Percentiles rank a stretch among this genome's conserved stretches.
These are phyloP conservation scores for Angophora floribunda DNA, from an alignment of 345 rosid genomes.

Conservation along the genomic window DNA sequence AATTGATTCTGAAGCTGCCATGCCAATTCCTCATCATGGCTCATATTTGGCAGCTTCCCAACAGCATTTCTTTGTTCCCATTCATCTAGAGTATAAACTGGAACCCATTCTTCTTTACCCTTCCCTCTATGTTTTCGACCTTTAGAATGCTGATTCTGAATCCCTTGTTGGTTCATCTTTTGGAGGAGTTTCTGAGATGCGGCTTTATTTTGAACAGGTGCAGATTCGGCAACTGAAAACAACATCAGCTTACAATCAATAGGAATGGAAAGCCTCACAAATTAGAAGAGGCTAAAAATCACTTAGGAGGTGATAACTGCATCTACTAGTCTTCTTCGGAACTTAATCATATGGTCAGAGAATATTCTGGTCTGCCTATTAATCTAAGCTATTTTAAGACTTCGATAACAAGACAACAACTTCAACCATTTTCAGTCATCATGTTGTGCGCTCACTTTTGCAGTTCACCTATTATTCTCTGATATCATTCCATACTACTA, in stretches of 20 bases:
- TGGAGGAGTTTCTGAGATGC: conserved; percentile 83
- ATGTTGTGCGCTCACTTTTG: not conserved
- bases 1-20: conserved; percentile 79
- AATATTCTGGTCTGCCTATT: not conserved
- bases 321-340: not conserved
- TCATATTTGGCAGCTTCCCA: conserved; percentile 31
- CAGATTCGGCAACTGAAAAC: conserved; percentile 47
- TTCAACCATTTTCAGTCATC: not conserved
- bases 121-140: conserved; percentile 46
- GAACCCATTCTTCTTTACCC: conserved; percentile 49
- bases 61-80: conserved; percentile 62
- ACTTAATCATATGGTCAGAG: not conserved
- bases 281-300: not conserved
- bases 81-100: conserved; percentile 53
- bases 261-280: not conserved
- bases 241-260: not conserved
- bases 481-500: not conserved
- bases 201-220: conserved; percentile 85
- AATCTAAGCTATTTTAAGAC: not conserved
- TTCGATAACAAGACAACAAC: not conserved
- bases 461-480: not conserved
- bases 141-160: conserved; percentile 18
- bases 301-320: not conserved
- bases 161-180: conserved; percentile 55
- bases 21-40: conserved; percentile 68